These are phyloP conservation scores for Onygenales sp. DNA, from an alignment of 2,329 filamentous ascomycete species.

Conservation along the genomic window DNA sequence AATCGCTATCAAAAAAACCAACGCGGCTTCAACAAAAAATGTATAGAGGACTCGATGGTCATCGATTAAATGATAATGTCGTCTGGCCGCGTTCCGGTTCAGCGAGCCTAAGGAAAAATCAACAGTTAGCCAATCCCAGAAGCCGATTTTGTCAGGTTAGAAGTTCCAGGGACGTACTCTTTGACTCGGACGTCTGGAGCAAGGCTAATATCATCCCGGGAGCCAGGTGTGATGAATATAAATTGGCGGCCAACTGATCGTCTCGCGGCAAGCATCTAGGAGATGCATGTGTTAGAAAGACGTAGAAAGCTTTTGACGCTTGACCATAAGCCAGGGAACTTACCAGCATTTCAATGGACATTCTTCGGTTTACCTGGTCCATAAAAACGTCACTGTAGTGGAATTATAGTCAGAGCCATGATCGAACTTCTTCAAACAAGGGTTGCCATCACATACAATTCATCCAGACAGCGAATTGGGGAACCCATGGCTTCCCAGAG, in stretches of 20 bases:
- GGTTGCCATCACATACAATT: slow-evolving; percentile 51
- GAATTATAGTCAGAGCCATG: slow-evolving; percentile 6
- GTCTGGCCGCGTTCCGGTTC: slow-evolving; percentile 37
- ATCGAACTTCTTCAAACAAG: neutral
- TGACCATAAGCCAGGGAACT: slow-evolving; percentile 25
- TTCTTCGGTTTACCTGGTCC: slow-evolving; percentile 90
- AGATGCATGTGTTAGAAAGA: neutral
- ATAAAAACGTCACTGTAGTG: slow-evolving; percentile 76
- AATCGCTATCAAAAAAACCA: too few relatives aligned
- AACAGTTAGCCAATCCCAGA: neutral
- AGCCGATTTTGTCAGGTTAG: neutral
- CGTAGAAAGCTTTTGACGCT: neutral
- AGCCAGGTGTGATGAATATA: slow-evolving; percentile 91
- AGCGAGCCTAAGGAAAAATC: slow-evolving; percentile 23
- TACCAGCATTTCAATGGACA: slow-evolving; percentile 89
- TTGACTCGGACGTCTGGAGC: slow-evolving; percentile 36
- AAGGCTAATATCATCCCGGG: slow-evolving; percentile 48
- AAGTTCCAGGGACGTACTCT: slow-evolving; percentile 24
- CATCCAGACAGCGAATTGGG: slow-evolving; percentile 86
- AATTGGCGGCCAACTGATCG: slow-evolving; percentile 86
- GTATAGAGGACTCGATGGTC: too few relatives aligned
- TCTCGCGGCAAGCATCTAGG: slow-evolving; percentile 70
- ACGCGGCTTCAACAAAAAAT: too few relatives aligned
- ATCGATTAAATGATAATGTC: slow-evolving; percentile 23
- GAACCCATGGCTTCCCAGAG: slow-evolving; percentile 99